Evolutionary conservation across 2,329 filamentous ascomycete genomes (phyloP).

Genomic region (Talaromyces verruculosus): DNA sequence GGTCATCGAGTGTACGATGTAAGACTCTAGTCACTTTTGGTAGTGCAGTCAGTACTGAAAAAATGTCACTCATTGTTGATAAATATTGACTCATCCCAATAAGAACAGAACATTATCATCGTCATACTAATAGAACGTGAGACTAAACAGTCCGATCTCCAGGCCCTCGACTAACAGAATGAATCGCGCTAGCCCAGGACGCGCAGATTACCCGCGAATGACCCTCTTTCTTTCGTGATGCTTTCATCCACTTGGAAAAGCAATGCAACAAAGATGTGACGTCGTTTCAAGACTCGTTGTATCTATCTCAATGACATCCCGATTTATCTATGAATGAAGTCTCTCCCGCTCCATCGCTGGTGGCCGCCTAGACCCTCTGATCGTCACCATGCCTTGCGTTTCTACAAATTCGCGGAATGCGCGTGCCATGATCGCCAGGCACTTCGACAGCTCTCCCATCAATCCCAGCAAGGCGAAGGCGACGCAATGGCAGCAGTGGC

Average conservation of each 20-base stretch:
- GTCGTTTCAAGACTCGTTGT: not conserved
- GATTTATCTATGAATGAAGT: slow-evolving; percentile 18
- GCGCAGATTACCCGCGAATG: not conserved
- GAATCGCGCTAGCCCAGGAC: slow-evolving; percentile 4
- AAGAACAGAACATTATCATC: not conserved
- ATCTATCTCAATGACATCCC: not conserved
- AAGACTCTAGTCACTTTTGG: not conserved
- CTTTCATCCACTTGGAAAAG: not conserved
- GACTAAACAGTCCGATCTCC: not conserved
- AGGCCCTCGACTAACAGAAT: not conserved
- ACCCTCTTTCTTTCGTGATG: not conserved
- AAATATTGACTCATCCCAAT: not conserved
- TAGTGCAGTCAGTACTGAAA: not conserved
- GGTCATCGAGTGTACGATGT: not conserved
- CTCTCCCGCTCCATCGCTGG: slow-evolving; percentile 14
- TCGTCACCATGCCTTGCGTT: slow-evolving; percentile 31
- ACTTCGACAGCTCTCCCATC: slow-evolving; percentile 23
- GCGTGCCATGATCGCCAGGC: slow-evolving; percentile 31
- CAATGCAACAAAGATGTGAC: not conserved
- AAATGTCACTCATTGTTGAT: not conserved
- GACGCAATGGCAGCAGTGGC: slow-evolving; percentile 18
- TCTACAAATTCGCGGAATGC: slow-evolving; percentile 29
- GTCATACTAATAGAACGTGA: not conserved
- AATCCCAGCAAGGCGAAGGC: not conserved
- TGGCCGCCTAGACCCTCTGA: slow-evolving; percentile 10